Evolutionary conservation across 495 filamentous ascomycete species (phyloP).

Genomic region (Astrocystis sublimbata): DNA sequence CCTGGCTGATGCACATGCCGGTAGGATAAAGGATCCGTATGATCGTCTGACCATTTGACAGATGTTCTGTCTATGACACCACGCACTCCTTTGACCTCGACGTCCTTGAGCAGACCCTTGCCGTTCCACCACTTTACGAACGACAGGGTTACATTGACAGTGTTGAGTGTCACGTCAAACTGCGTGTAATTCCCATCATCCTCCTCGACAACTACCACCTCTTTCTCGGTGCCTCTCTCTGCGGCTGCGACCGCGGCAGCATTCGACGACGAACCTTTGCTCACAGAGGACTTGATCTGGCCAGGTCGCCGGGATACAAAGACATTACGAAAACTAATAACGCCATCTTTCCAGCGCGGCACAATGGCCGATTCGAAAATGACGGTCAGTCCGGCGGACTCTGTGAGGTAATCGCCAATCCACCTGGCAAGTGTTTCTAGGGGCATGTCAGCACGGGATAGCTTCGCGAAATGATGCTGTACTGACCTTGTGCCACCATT

Average conservation of each 20-base stretch:
- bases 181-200: slow-evolving; percentile 97
- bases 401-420: slow-evolving; percentile 94
- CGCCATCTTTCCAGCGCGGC: slow-evolving; percentile 88
- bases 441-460: slow-evolving; percentile 13
- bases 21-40: slow-evolving; percentile 81
- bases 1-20: slow-evolving; percentile 85
- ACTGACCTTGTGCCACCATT: slow-evolving; percentile 86
- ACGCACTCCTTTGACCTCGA: slow-evolving; percentile 92
- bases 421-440: slow-evolving; percentile 88
- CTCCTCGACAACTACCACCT: slow-evolving; percentile 48
- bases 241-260: slow-evolving; percentile 86
- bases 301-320: slow-evolving; percentile 93
- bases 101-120: slow-evolving; percentile 86
- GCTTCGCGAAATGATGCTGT: neutral
- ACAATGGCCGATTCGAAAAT: slow-evolving; percentile 98
- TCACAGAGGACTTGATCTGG: slow-evolving; percentile 73
- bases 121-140: slow-evolving; percentile 98
- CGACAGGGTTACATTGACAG: slow-evolving; percentile 94
- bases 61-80: slow-evolving; percentile 91
- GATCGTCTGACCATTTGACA: slow-evolving; percentile 68
- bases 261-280: slow-evolving; percentile 84
- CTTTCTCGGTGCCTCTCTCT: slow-evolving; percentile 55
- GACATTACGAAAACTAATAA: slow-evolving; percentile 95
- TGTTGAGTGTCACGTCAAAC: slow-evolving; percentile 92
- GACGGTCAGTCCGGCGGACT: slow-evolving; percentile 91